A percentile compares a stretch with the other conserved stretches of the same genome.
phyloP scores from a whole-genome alignment of 2,329 filamentous ascomycete species.

The Cladosporium sp. region DNA sequence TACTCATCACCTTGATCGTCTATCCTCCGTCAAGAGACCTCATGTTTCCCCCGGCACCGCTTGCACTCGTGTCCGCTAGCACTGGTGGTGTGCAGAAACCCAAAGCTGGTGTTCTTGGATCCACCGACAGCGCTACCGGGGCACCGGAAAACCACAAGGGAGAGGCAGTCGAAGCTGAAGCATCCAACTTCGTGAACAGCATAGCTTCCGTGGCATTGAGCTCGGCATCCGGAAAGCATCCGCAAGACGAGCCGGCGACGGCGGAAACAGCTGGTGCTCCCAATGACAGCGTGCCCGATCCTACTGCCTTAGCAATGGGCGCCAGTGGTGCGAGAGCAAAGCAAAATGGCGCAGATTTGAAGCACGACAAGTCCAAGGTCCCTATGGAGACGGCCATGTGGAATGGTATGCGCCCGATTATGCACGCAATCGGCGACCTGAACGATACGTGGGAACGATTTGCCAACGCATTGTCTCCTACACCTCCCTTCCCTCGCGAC shows the following conservation, averaged over 20 bases:
- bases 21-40: conserved; percentile 63
- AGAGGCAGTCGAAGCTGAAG: conserved; percentile 81
- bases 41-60: conserved; percentile 76
- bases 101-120: conserved; percentile 72
- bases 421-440: conserved; percentile 64
- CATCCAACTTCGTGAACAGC: conserved; percentile 75
- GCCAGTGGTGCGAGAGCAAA: conserved; percentile 58
- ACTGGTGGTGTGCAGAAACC: conserved; percentile 78
- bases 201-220: conserved; percentile 72
- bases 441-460: conserved; percentile 66
- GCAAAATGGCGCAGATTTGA: conserved; percentile 54
- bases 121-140: conserved; percentile 75
- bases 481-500: conserved; percentile 50
- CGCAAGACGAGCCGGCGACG: conserved; percentile 64
- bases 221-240: conserved; percentile 75
- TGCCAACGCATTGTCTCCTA: conserved; percentile 57
- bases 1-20: conserved; percentile 65
- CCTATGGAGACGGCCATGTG: conserved; percentile 77
- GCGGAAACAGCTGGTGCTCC: conserved; percentile 42
- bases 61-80: conserved; percentile 69
- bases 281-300: conserved; percentile 62
- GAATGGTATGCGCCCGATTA: conserved; percentile 72
- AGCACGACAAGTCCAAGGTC: conserved; percentile 75
- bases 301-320: conserved; percentile 56
- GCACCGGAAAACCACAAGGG: conserved; percentile 82